A percentile compares a stretch with the other conserved stretches of the same genome.
Evolutionary conservation across 257 asterid species (phyloP).

Genomic region (Petunia secreta): DNA sequence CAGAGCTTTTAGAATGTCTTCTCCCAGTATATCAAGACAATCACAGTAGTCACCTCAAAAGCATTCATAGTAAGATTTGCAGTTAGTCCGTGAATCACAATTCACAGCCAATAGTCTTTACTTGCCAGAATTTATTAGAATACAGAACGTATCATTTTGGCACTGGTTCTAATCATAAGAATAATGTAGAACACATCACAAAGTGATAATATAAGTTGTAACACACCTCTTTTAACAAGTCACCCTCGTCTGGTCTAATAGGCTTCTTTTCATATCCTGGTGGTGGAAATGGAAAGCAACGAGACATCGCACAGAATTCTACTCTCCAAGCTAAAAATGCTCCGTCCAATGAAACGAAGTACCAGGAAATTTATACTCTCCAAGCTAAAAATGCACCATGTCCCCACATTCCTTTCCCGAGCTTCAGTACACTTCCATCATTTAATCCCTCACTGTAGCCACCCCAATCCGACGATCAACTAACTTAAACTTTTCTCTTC

Average conservation of each 20-base stretch:
- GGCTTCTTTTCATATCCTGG: slow-evolving; percentile 84
- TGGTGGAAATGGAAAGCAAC: slow-evolving; percentile 96
- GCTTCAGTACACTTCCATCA: slow-evolving; percentile 26
- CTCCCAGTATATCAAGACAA: not conserved
- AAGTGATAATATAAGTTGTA: slow-evolving; percentile 25
- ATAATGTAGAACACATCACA: slow-evolving; percentile 10
- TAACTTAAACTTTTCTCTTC: not conserved
- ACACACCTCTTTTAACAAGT: slow-evolving; percentile 70
- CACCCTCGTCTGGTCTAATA: slow-evolving; percentile 56
- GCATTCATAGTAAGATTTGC: not conserved
- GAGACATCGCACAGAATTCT: slow-evolving; percentile 80
- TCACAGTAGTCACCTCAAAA: slow-evolving; percentile 1
- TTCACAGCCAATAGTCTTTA: slow-evolving; percentile 9
- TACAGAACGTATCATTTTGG: not conserved
- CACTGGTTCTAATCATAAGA: not conserved
- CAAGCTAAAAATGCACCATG: slow-evolving; percentile 46
- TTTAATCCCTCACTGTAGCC: not conserved
- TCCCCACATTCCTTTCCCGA: slow-evolving; percentile 58
- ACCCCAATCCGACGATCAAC: slow-evolving; percentile 1
- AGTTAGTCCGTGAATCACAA: not conserved
- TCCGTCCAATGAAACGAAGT: slow-evolving; percentile 44
- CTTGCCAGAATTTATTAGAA: not conserved
- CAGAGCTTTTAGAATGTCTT: slow-evolving; percentile 8
- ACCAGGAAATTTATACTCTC: slow-evolving; percentile 47
- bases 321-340: slow-evolving; percentile 29